Percentiles rank a stretch among this genome's conserved stretches.
Conservation (phyloP, 768 basidiomycete species). For the Psilocybe azurescens region DNA sequence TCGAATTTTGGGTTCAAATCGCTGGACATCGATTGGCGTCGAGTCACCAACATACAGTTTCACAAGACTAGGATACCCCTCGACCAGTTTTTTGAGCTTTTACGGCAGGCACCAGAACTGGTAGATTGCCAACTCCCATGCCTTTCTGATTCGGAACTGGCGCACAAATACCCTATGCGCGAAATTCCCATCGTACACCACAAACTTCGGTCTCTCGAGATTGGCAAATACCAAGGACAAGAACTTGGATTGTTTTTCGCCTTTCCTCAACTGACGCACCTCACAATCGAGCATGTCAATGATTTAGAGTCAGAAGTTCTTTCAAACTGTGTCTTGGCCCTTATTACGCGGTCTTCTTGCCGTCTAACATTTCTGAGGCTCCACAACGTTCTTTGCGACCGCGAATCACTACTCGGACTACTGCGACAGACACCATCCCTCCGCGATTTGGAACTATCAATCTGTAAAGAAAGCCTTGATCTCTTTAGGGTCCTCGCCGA, state of each 20-base stretch:
- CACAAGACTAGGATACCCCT: neutral
- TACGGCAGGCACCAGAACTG: neutral
- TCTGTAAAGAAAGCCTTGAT: neutral
- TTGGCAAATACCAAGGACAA: neutral
- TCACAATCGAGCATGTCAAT: neutral
- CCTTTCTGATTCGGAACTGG: neutral
- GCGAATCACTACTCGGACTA: neutral
- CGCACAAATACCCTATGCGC: neutral
- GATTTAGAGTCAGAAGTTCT: neutral
- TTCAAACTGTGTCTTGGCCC: neutral
- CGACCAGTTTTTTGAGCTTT: neutral
- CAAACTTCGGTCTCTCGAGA: neutral
- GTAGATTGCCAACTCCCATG: neutral
- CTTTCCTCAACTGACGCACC: neutral
- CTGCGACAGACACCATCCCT: neutral
- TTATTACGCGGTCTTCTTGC: neutral
- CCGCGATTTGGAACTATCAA: neutral
- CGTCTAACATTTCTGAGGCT: neutral
- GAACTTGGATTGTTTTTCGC: neutral
- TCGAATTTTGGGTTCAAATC: neutral
- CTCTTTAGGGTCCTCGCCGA: neutral
- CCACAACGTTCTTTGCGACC: neutral
- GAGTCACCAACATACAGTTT: neutral
- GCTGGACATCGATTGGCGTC: neutral
- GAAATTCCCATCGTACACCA: neutral